Base-by-base conservation (phyloP, 305 asterid genomes). In the Plantago coronopus region DNA sequence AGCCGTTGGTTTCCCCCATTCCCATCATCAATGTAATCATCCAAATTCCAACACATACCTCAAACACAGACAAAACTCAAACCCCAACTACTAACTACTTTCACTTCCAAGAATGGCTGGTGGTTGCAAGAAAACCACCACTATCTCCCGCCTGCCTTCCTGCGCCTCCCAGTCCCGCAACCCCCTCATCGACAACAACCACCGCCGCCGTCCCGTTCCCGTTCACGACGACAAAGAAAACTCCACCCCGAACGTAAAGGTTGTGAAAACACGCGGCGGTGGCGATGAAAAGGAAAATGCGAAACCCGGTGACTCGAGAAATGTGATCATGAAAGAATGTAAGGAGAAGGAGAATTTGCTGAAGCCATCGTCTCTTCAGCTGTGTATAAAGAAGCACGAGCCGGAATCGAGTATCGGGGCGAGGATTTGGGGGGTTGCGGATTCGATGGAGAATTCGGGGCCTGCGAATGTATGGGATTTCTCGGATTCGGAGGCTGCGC, bases 401-500 rank as follows among this genome's bases (percentile, higher is more conserved):
- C 85, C 94, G 0, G 88, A 86, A 56, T 79, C 95, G 21, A 64
- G 14, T 13, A 59, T 79, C 7, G 86, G 86, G 62, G 49, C 75
- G 16, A 83, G 62, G 69, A 64, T 63, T 54, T 74, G 80, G 82
- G 84, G 43, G 46, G 16, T 68, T 2, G 45, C 59, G 29, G 89
- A 86, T 69, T 72, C 43, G 0, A 1, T 78, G 2, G 91, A 68
- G 2, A 79, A 62, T 20, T 22, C 80, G 1, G 76, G 73, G 47
- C 80, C 95, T 1, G 83, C 53, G 17, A 74, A 86, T 17, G 73
- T 85, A 22, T 93, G 99, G 99, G 95, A 84, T 54, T 67, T 79
- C 59, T 87, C 97, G 0, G 98, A 91, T 74, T 81, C 95, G 0
- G 98, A 91, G 66, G 73, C 96, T 34, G 97, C 95, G 1, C 99